Evolutionary conservation across 257 asterid species (phyloP).

Genomic region (Nicotiana sylvestris): DNA sequence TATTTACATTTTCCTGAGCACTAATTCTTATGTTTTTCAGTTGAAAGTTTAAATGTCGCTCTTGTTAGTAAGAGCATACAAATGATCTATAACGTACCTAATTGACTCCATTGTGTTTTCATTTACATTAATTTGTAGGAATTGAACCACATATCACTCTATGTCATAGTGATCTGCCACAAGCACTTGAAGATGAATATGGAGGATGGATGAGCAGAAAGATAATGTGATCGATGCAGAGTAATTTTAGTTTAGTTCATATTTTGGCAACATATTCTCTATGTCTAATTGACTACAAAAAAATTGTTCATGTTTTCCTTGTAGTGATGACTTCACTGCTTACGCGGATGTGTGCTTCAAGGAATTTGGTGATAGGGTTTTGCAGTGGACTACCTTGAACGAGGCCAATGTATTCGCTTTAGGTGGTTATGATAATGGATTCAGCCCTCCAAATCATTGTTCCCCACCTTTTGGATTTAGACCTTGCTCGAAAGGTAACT

Average conservation of each 20-base stretch:
- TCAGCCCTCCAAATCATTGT: constrained; percentile 46
- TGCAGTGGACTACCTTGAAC: constrained; percentile 53
- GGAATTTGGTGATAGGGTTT: constrained; percentile 59
- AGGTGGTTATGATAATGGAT: constrained; percentile 45
- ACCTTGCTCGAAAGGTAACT: constrained; percentile 34
- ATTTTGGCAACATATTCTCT: background rate
- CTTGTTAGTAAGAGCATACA: background rate
- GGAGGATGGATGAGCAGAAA: constrained; percentile 51
- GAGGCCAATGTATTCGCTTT: constrained; percentile 44
- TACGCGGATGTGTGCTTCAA: constrained; percentile 57
- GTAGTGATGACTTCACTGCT: constrained; percentile 48
- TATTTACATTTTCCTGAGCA: background rate
- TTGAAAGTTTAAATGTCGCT: background rate
- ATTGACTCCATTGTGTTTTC: background rate
- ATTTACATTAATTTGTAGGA: constrained; percentile 26
- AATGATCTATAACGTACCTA: background rate
- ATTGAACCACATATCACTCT: constrained; percentile 58
- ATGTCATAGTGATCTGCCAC: constrained; percentile 50
- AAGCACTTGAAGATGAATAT: constrained; percentile 54
- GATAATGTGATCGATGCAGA: constrained; percentile 30
- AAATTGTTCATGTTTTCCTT: background rate
- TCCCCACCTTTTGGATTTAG: constrained; percentile 16
- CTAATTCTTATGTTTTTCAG: too few relatives aligned
- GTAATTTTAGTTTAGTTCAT: background rate
- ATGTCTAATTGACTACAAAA: background rate